Conservation (phyloP, 345 rosid species). For the Eucalyptus cloeziana region DNA sequence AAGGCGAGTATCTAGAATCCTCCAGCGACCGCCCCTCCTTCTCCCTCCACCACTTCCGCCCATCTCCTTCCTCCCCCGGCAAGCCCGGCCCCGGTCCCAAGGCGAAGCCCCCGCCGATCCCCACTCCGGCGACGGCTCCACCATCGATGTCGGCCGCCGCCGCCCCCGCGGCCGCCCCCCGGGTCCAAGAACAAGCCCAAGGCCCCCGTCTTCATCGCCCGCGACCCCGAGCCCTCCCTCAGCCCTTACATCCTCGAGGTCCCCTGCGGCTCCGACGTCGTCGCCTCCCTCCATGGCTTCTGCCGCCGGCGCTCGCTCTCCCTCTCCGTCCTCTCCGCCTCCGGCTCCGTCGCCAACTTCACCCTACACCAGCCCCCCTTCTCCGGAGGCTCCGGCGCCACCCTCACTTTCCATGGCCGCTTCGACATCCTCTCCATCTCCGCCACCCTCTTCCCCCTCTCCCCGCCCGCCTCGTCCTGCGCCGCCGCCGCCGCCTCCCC, state of each 20-base stretch:
- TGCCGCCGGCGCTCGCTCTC: conserved; percentile 55
- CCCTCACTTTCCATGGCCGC: conserved; percentile 75
- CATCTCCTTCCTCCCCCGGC: neutral
- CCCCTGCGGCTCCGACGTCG: conserved; percentile 63
- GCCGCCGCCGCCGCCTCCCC: conserved; percentile 13
- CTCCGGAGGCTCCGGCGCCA: conserved; percentile 32
- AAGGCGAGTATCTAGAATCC: conserved; percentile 44
- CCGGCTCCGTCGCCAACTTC: conserved; percentile 83
- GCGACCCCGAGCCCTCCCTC: conserved; percentile 62
- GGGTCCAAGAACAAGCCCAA: conserved; percentile 84
- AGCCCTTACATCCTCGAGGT: conserved; percentile 88
- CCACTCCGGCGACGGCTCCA: conserved; percentile 36
- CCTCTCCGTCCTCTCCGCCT: conserved; percentile 59
- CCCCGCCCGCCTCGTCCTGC: conserved; percentile 2
- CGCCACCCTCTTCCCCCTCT: conserved; percentile 59
- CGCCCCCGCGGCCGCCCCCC: conserved; percentile 88
- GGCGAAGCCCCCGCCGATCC: neutral
- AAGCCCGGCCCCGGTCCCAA: neutral
- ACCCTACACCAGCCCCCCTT: conserved; percentile 83
- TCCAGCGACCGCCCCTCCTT: neutral
- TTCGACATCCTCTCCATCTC: conserved; percentile 84
- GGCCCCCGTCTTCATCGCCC: conserved; percentile 46
- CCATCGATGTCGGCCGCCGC: conserved; percentile 71
- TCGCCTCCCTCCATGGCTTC: conserved; percentile 46
- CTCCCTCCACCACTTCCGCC: neutral